phyloP scores from a whole-genome alignment of 805 yeast species.

The Suhomyces pyralidae region DNA sequence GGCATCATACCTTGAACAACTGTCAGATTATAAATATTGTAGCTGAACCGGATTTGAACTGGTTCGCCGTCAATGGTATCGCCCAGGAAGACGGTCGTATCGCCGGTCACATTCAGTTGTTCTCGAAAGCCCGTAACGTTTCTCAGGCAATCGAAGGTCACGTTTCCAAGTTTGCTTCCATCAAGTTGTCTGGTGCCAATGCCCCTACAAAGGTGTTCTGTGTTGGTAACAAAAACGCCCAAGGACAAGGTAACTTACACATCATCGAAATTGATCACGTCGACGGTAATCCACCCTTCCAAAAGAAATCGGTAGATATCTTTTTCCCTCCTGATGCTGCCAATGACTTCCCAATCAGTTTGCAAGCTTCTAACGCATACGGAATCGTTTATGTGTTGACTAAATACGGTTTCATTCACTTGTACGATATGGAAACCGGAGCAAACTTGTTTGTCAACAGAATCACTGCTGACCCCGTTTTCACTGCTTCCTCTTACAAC shows the following conservation, averaged over 20 bases:
- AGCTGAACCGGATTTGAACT: constrained; percentile 72
- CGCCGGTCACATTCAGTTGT: constrained; percentile 94
- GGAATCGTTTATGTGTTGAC: constrained; percentile 89
- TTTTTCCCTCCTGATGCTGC: constrained; percentile 96
- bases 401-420: constrained; percentile 93
- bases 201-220: constrained; percentile 82
- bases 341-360: constrained; percentile 93
- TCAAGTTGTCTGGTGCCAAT: constrained; percentile 70
- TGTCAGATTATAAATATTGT: constrained; percentile 90
- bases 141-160: constrained; percentile 98
- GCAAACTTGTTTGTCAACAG: constrained; percentile 91
- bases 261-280: constrained; percentile 95
- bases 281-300: constrained; percentile 76
- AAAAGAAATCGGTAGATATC: constrained; percentile 86
- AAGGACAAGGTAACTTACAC: constrained; percentile 71
- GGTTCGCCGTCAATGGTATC: constrained; percentile 96
- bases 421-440: constrained; percentile 92
- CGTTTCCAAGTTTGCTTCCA: constrained; percentile 82
- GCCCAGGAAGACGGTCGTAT: constrained; percentile 91
- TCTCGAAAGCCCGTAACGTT: constrained; percentile 80
- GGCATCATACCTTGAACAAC: constrained; percentile 75
- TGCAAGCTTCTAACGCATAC: constrained; percentile 78
- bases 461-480: constrained; percentile 92
- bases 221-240: constrained; percentile 84
- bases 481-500: constrained; percentile 77